phyloP scores from a whole-genome alignment of 2,329 filamentous ascomycete genomes.

The Sporothrix sp. region DNA sequence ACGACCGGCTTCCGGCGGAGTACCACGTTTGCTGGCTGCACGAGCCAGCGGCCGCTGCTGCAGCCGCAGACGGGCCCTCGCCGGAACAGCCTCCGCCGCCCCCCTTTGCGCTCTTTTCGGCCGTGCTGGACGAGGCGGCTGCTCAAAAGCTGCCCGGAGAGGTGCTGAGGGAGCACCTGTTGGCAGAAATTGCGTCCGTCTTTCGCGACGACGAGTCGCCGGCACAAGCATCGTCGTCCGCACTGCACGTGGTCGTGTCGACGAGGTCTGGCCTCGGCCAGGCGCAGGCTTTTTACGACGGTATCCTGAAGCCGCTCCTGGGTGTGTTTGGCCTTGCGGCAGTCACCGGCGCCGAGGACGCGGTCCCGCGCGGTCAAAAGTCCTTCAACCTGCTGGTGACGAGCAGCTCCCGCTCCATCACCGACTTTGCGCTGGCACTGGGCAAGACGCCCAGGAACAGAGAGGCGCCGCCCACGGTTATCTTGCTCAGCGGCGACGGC shows the following conservation, averaged over 20 bases:
- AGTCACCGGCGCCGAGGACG: not conserved
- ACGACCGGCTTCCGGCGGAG: not conserved
- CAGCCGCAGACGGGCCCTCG: not conserved
- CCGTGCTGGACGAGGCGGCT: conserved; percentile 18
- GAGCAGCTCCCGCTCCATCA: conserved; percentile 51
- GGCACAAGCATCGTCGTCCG: conserved; percentile 19
- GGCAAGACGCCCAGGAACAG: conserved; percentile 18
- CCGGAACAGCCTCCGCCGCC: not conserved
- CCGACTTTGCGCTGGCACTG: conserved; percentile 44
- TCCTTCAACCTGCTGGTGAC: conserved; percentile 52
- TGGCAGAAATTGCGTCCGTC: conserved; percentile 29
- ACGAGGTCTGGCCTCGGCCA: conserved; percentile 53
- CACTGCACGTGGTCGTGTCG: conserved; percentile 58
- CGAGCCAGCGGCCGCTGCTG: not conserved
- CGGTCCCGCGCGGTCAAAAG: not conserved
- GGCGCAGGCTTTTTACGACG: conserved; percentile 45
- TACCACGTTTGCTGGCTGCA: conserved; percentile 5
- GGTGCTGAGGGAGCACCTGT: conserved; percentile 28
- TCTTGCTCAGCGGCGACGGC: conserved; percentile 82
- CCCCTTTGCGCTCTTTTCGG: conserved; percentile 17
- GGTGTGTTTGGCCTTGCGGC: conserved; percentile 31
- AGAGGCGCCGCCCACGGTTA: conserved; percentile 35
- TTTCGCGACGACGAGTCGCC: conserved; percentile 12
- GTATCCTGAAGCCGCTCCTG: conserved; percentile 48
- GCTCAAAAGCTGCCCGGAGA: conserved; percentile 25